Base-by-base conservation (phyloP, 1,284 basidiomycete genomes). In the Trametes hirsuta region DNA sequence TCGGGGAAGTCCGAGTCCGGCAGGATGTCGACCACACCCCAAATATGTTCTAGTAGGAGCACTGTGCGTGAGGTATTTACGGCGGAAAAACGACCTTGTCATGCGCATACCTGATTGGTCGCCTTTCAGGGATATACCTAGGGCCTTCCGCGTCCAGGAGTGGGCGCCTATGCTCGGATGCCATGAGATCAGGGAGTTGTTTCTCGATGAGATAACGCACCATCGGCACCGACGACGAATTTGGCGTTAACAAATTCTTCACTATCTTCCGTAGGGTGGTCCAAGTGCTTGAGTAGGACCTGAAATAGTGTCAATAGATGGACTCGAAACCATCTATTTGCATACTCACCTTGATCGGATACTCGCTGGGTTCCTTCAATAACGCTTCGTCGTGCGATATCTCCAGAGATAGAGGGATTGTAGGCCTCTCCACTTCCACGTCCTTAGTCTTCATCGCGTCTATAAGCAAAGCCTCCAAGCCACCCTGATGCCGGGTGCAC, bases 1-100 rank as follows among this genome's bases (percentile, higher is more conserved):
- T 95, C 93, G 0, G 94, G 93, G 69, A 94, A 91, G 71, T 93
- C 79, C 14, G 90, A 91, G 22, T 84, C 80, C 0, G 88, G 87
- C 30, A 85, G 67, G 57, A 88, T 79, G 72, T 93, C 90, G 21
- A 91, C 75, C 8, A 93, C 91, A 15, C 91, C 91, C 91, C 91
- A 94, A 34, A 92, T 82, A 63, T 83, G 88, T 59, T 93, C 85
- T 76, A 53, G 35, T 75, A 53, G 35, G 30, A 9, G 2, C 34
- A 5, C 18, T 9, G 21, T 22, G 2, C 6, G 24, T 48, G 2
- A 50, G 14, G 11, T 4, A 21, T 24, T 1, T 12, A 6, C 3
- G 21, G 35, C 2, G 39, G 11, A 35, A 15, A 24, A 5, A 44
- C 14, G 14, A 30, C 4, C 9, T 5, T 11, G 36, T 2, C 6